Evolutionary conservation across 257 asterid genomes (phyloP).

Genomic region (Przewalskia tangutica): DNA sequence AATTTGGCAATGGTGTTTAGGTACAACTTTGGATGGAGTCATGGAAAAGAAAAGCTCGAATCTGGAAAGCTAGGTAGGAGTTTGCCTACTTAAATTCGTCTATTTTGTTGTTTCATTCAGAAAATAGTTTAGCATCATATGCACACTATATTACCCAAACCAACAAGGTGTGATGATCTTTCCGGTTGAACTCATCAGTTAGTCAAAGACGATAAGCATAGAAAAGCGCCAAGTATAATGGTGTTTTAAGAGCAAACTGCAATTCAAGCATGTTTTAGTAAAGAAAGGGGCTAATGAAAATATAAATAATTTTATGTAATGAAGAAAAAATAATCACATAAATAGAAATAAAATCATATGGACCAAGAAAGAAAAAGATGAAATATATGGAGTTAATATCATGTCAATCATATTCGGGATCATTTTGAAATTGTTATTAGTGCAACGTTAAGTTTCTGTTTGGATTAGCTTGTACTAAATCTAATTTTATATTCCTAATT

Average conservation of each 20-base stretch:
- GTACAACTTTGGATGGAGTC: slow-evolving; percentile 97
- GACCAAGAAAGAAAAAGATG: not conserved
- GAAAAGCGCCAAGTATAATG: not conserved
- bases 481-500: not conserved
- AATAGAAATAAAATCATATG: not conserved
- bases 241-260: not conserved
- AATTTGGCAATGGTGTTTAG: slow-evolving; percentile 22
- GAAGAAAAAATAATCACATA: not conserved
- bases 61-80: slow-evolving; percentile 76
- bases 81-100: not conserved
- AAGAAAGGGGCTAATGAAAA: not conserved
- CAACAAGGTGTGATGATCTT: not conserved
- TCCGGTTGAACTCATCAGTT: not conserved
- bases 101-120: not conserved
- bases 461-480: not conserved
- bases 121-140: not conserved
- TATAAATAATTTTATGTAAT: not conserved
- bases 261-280: not conserved
- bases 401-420: not conserved
- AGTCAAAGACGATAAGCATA: not conserved
- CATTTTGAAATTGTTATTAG: not conserved
- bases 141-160: not conserved
- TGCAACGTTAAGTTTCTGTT: not conserved
- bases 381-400: not conserved
- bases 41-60: slow-evolving; percentile 91